phyloP scores from a whole-genome alignment of 73 alveolate species.

The Durusdinium trenchii region DNA sequence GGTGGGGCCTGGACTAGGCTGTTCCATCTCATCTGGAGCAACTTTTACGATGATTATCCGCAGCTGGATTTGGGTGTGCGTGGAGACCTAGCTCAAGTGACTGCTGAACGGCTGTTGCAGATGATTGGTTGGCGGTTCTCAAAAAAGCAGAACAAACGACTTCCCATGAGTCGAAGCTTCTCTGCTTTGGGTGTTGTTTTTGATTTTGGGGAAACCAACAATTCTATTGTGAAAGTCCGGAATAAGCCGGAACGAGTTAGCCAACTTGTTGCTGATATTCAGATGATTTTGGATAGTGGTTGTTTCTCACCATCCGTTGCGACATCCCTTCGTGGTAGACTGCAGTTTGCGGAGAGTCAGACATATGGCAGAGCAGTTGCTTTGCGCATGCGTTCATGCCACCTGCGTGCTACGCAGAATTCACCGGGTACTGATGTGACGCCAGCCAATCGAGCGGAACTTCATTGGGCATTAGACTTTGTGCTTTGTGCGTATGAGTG shows the following conservation, averaged over 20 bases:
- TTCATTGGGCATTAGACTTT: background rate
- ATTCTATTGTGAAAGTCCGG: background rate
- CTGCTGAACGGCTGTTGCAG: background rate
- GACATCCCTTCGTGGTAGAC: background rate
- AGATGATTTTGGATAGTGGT: background rate
- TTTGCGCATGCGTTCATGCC: background rate
- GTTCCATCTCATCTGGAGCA: background rate
- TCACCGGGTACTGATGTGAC: background rate
- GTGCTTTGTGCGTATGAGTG: background rate
- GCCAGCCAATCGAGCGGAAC: background rate
- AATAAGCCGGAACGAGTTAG: background rate
- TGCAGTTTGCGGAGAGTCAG: conserved; percentile 25
- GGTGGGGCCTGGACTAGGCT: background rate
- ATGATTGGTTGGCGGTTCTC: background rate
- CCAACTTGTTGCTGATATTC: background rate
- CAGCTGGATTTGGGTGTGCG: background rate
- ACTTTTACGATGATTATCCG: background rate
- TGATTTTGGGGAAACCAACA: background rate
- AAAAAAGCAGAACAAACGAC: background rate
- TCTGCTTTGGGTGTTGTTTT: background rate
- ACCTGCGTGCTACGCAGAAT: background rate
- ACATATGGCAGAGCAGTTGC: conserved; percentile 9
- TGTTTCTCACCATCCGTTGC: background rate
- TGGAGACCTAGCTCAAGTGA: background rate
- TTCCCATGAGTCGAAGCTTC: background rate